Evolutionary conservation across 1,284 basidiomycete genomes (phyloP), one percentile per base, ranked within the genome.

Genomic region (Peniophora sp.): DNA sequence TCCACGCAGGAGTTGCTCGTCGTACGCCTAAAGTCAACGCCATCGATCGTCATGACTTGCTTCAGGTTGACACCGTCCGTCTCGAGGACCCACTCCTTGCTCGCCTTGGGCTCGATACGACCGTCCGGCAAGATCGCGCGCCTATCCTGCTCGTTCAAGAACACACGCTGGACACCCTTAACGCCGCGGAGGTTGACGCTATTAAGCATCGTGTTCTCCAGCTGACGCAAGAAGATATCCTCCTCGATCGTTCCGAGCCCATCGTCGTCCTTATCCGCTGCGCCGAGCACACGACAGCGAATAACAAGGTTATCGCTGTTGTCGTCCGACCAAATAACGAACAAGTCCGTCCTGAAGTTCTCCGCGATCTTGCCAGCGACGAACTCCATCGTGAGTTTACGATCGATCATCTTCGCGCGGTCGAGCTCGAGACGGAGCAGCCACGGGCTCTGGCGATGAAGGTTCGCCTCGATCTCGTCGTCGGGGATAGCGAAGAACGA

Each of bases 401-500:
- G 88, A 73, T 98, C 96, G 58, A 99, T 88, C 87, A 99, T 97
- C 73, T 97, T 94, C 2, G 91, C 89, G 61, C 96, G 91, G 66
- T 99, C 96, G 44, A 99, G 82, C 65, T 97, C 95, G 41, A 99
- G 83, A 72, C 97, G 92, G 47, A 99, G 81, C 32, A 99, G 74
- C 97, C 97, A 99, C 0, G 96, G 94, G 2, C 96, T 99, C 65
- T 96, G 92, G 0, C 92, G 75, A 60, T 95, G 89, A 1, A 97
- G 72, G 61, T 96, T 95, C 11, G 83, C 79, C 65, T 97, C 92
- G 54, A 97, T 89, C 53, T 97, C 92, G 63, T 97, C 94, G 63
- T 99, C 97, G 9, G 96, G 96, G 68, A 99, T 98, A 52, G 95
- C 95, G 66, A 99, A 99, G 89, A 98, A 98, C 0, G 95, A 94